Evolutionary conservation across 345 rosid genomes (phyloP), one percentile per base, ranked within the genome.

Genomic region (Gossypium anomalum): DNA sequence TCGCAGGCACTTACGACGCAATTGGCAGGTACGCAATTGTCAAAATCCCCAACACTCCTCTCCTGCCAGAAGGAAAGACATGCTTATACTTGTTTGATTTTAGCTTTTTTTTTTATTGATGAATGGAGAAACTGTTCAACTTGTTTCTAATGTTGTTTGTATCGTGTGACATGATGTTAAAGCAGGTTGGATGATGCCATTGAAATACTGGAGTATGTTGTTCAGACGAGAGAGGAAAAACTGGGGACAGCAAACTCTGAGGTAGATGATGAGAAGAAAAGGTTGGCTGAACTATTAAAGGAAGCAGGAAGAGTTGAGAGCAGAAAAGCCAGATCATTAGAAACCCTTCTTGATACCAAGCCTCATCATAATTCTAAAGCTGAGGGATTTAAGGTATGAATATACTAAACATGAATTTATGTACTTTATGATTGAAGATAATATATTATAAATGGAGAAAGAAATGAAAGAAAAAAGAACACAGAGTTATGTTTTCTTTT

Each of bases 1-100:
- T 94, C 23, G 95, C 98, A 5, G 98, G 97, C 79, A 87, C 93
- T 16, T 94, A 94, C 76, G 97, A 94, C 80, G 98, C 98, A 59
- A 72, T 85, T 80, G 97, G 97, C 80, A 89, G 98, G 98, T 94
- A 79, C 52, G 49, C 72, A 76, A 11, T 57, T 20, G 9, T n/a
- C 22, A 53, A 53, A 17, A n/a, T 53, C 9, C 41, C 41, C 7
- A 34, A 34, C 41, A 34, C 41, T 34, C 41, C 41, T 34, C 7
- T 34, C 41, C 41, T 34, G 41, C 41, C 58, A 53, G 16, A 66
- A 17, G 52, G 70, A 48, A 22, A 27, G 23, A 69, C n/a, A 38
- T 12, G 48, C 63, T 25, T 29, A 19, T 12, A n/a, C 63, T 25
- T 48, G 12, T 68, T 69, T n/a, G 6, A 29, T 45, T 87, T 67